These are phyloP conservation scores for Paraurostyla sp. DNA, from an alignment of 73 alveolate species.

Conservation along the genomic window DNA sequence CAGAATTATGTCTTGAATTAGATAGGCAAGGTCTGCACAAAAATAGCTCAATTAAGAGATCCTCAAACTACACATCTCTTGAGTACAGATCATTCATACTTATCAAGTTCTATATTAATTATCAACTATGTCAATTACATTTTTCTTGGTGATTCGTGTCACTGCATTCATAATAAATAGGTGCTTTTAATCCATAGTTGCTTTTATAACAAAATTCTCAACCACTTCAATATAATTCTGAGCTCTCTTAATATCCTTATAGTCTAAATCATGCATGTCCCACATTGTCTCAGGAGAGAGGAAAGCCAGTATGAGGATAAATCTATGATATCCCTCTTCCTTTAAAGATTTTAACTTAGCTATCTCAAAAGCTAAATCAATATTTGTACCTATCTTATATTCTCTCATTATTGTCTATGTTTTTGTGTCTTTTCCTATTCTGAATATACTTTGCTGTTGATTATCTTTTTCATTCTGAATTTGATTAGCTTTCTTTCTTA, in stretches of 20 bases:
- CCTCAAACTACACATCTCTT: neutral
- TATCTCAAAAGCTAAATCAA: conserved; percentile 33
- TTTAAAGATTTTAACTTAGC: neutral
- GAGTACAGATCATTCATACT: conserved; percentile 23
- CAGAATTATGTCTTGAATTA: conserved; percentile 1
- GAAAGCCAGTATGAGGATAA: neutral
- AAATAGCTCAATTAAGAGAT: conserved; percentile 17
- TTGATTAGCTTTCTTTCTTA: neutral
- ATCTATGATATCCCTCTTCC: conserved; percentile 8
- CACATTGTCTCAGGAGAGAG: conserved; percentile 44
- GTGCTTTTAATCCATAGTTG: neutral
- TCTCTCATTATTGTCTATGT: neutral
- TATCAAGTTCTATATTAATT: conserved; percentile 40
- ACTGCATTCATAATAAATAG: conserved; percentile 47
- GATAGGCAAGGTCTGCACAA: conserved; percentile 1
- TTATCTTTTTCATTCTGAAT: too few species aligned
- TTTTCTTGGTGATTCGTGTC: conserved; percentile 51
- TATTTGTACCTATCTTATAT: neutral
- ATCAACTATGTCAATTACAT: neutral
- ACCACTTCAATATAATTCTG: conserved; percentile 15
- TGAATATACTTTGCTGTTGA: neutral
- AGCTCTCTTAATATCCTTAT: neutral
- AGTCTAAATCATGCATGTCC: conserved; percentile 48
- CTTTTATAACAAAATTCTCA: neutral
- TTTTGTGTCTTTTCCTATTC: neutral